phyloP scores from a whole-genome alignment of 1,284 basidiomycete species.

The Puccinia triticina region DNA sequence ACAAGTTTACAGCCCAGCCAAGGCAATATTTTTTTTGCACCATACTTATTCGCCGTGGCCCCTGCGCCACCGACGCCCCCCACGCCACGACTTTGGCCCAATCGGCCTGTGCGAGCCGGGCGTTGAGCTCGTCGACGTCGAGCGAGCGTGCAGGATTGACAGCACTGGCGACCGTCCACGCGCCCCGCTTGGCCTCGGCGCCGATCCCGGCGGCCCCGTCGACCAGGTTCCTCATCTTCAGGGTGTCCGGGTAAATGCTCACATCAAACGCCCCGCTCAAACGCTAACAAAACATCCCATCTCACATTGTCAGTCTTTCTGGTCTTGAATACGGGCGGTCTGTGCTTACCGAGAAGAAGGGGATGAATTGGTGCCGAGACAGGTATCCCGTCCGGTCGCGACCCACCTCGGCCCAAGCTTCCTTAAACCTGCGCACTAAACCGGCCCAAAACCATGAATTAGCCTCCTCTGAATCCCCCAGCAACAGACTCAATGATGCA shows the following conservation, averaged over 20 bases:
- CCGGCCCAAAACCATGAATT: background rate
- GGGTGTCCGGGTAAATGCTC: conserved; percentile 71
- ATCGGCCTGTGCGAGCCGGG: background rate
- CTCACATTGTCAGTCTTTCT: background rate
- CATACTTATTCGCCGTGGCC: too few relatives aligned
- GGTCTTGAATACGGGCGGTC: conserved; percentile 57
- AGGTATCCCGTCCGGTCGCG: conserved; percentile 78
- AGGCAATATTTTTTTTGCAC: too few relatives aligned
- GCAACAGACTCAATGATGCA: too few relatives aligned
- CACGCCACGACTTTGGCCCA: conserved; percentile 19
- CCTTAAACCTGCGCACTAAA: conserved; percentile 72
- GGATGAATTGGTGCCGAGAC: conserved; percentile 71
- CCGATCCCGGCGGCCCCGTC: background rate
- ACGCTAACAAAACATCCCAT: conserved; percentile 32
- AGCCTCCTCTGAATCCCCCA: too few relatives aligned
- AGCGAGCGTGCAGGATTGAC: background rate
- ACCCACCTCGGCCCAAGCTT: conserved; percentile 85
- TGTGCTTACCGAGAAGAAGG: conserved; percentile 75
- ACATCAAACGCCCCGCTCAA: conserved; percentile 44
- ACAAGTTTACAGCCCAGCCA: too few relatives aligned
- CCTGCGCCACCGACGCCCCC: too few relatives aligned
- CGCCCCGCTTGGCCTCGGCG: background rate
- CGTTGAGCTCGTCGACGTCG: conserved; percentile 10
- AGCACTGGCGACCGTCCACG: background rate
- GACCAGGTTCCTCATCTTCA: conserved; percentile 67